phyloP scores from a whole-genome alignment of 2,329 filamentous ascomycete genomes.

The Aspergillus versicolor region DNA sequence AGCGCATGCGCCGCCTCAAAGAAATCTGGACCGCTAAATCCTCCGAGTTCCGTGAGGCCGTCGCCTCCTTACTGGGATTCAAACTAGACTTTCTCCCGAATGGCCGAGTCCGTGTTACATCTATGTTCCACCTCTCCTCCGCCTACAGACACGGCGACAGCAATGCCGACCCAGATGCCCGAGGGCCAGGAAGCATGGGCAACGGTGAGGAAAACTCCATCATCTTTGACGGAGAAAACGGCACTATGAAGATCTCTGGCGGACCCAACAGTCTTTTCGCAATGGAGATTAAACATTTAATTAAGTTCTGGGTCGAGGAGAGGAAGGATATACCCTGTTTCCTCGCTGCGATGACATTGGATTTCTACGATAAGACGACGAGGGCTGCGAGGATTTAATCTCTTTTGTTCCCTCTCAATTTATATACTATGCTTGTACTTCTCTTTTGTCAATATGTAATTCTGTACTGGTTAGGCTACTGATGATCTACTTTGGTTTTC shows the following conservation, averaged over 20 bases:
- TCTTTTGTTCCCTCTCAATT: neutral
- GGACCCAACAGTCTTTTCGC: conserved; percentile 87
- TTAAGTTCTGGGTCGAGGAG: conserved; percentile 94
- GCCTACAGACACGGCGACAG: conserved; percentile 43
- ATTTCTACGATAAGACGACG: conserved; percentile 75
- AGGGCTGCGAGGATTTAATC: conserved; percentile 37
- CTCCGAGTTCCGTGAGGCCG: conserved; percentile 91
- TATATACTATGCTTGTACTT: conserved; percentile 1
- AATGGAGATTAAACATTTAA: conserved; percentile 76
- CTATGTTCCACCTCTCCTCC: conserved; percentile 72
- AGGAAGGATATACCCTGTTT: conserved; percentile 93
- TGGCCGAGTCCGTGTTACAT: conserved; percentile 89
- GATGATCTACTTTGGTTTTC: neutral
- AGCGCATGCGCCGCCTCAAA: conserved; percentile 80
- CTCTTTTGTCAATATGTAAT: conserved; percentile 7
- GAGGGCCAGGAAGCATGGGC: conserved; percentile 44
- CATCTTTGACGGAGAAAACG: conserved; percentile 88
- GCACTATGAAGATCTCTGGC: conserved; percentile 96
- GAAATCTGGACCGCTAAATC: conserved; percentile 91
- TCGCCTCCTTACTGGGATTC: conserved; percentile 89
- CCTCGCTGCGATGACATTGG: conserved; percentile 82
- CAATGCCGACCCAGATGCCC: conserved; percentile 61
- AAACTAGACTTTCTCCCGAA: conserved; percentile 96
- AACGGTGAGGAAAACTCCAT: conserved; percentile 57
- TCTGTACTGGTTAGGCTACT: neutral